Percentiles rank a stretch among this genome's conserved stretches.
Evolutionary conservation across 176 grass and related monocot genomes (phyloP).

Genomic region (Bromus sterilis): DNA sequence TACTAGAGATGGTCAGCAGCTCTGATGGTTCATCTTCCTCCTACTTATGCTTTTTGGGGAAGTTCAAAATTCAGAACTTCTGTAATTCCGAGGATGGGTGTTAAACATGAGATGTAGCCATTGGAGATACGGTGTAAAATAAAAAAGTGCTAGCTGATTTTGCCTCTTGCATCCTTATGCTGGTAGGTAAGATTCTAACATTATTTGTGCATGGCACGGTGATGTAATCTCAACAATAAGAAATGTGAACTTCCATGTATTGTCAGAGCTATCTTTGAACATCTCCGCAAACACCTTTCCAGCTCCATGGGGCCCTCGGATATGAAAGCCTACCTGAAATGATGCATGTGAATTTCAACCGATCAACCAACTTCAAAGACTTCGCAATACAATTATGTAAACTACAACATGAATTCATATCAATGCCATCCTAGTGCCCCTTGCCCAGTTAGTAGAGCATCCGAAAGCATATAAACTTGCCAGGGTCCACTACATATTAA

Average conservation of each 20-base stretch:
- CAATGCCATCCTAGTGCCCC: neutral
- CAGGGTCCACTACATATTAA: neutral
- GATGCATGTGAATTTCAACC: slow-evolving; percentile 2
- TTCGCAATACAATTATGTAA: neutral
- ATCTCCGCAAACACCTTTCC: slow-evolving; percentile 92
- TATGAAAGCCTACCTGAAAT: slow-evolving; percentile 79
- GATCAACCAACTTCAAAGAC: neutral
- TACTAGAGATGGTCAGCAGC: neutral
- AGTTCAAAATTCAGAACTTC: slow-evolving; percentile 28
- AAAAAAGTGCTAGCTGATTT: slow-evolving; percentile 13
- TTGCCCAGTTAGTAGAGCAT: neutral
- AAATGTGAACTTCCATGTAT: slow-evolving; percentile 91
- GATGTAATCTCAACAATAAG: slow-evolving; percentile 84
- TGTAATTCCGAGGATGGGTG: neutral
- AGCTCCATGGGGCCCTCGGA: slow-evolving; percentile 84
- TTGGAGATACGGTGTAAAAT: neutral
- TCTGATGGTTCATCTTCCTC: slow-evolving; percentile 17
- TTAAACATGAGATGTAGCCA: slow-evolving; percentile 21
- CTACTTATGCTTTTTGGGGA: neutral
- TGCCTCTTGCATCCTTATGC: slow-evolving; percentile 36
- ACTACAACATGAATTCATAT: neutral
- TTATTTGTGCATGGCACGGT: slow-evolving; percentile 57
- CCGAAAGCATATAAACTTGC: neutral
- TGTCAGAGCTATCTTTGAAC: slow-evolving; percentile 76
- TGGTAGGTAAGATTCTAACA: slow-evolving; percentile 90